phyloP scores from a whole-genome alignment of 257 asterid genomes.

The Przewalskia tangutica region DNA sequence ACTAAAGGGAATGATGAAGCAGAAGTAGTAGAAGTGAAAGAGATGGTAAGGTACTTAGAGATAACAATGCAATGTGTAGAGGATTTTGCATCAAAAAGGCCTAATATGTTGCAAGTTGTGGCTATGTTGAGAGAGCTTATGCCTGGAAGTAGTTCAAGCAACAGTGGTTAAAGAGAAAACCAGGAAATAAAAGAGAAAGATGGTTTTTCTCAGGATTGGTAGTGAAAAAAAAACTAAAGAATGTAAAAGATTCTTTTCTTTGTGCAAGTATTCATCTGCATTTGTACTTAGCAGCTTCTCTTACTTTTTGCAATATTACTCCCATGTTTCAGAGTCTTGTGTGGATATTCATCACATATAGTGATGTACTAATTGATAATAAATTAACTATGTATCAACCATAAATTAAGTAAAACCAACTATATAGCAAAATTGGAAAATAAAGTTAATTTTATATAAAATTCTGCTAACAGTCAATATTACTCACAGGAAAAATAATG shows the following conservation, averaged over 20 bases:
- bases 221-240: background rate
- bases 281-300: background rate
- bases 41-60: conserved; percentile 81
- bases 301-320: background rate
- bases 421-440: background rate
- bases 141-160: conserved; percentile 33
- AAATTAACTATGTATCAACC: background rate
- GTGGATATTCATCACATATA: too few relatives aligned
- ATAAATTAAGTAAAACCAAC: background rate
- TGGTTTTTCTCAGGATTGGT: background rate
- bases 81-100: conserved; percentile 89
- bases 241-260: background rate
- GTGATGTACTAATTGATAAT: background rate
- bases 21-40: conserved; percentile 69
- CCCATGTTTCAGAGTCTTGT: background rate
- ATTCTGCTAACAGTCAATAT: too few relatives aligned
- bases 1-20: conserved; percentile 48
- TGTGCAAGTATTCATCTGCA: background rate
- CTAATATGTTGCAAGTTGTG: conserved; percentile 83
- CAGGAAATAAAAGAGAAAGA: background rate
- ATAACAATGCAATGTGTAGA: conserved; percentile 77
- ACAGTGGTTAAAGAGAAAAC: conserved; percentile 33
- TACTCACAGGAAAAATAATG: too few relatives aligned
- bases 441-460: too few relatives aligned
- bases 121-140: conserved; percentile 82